Base-by-base conservation (phyloP, 257 asterid genomes). In the Petunia secreta region DNA sequence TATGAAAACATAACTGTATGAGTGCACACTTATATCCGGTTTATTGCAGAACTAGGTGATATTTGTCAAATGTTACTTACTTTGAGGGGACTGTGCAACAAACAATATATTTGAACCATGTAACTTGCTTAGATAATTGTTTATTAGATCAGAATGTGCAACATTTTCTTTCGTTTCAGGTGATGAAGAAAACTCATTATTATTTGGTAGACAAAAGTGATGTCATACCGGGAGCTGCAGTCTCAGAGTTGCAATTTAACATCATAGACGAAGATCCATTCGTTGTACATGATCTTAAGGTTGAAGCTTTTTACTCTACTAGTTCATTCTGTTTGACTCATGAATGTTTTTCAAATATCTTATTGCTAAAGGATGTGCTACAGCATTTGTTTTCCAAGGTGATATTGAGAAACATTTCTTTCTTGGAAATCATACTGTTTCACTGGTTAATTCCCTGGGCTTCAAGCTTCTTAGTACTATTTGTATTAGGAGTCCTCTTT, bases 121-220 rank as follows among this genome's bases (percentile, higher is more conserved):
- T 13, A 39, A 73, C 77, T 73, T 73, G 62, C 77, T 73, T 39
- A 59, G 34, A 43, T 34, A 73, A 50, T 48, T 73, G 63, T 50
- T 73, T 73, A 73, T 73, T 3, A 13, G 62, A 44, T 80, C 9
- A 13, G 8, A 11, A 15, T 54, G 34, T 75, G 40, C 34, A 16
- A 40, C 41, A 63, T 78, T 78, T 62, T 76, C 62, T 82, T n/a
- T 74, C 60, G 66, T 81, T 87, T 80, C 85, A 96, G 99, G 99
- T 96, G 82, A 94, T 94, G 99, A 96, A 91, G 90, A 94, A 92
- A 89, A 96, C 98, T 65, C 99, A 94, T 81, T 92, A 89, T 86
- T 96, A 96, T 86, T 89, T 96, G 86, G 93, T 96, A 43, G 98
- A 96, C 82, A 92, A 87, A 43, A 92, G 98, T 79, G 84, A 83